A percentile compares a stretch with the other conserved stretches of the same genome.
Evolutionary conservation across 2,329 filamentous ascomycete genomes (phyloP).

Genomic region (Aspergillus japonicus): DNA sequence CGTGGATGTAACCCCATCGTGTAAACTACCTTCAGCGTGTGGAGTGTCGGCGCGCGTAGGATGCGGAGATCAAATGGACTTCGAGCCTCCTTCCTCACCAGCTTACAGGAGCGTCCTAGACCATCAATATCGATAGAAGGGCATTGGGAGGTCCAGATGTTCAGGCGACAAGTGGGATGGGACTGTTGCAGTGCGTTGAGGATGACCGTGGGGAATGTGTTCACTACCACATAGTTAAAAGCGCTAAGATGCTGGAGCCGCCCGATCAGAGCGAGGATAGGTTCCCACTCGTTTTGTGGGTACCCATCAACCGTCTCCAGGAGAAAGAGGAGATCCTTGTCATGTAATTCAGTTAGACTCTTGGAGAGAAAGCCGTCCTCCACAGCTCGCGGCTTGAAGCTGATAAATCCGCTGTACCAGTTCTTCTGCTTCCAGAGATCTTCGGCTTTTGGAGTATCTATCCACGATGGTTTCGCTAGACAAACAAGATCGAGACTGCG

Average conservation of each 20-base stretch:
- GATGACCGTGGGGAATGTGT: slow-evolving; percentile 1
- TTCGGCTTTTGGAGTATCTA: neutral
- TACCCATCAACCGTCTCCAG: neutral
- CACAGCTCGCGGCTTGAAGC: neutral
- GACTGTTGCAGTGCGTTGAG: neutral
- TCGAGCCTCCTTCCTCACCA: neutral
- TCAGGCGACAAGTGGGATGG: slow-evolving; percentile 5
- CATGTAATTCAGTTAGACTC: neutral
- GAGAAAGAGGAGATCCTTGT: too few species aligned
- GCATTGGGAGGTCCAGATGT: slow-evolving; percentile 6
- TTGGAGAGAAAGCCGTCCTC: neutral
- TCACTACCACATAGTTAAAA: neutral
- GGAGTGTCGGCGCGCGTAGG: neutral
- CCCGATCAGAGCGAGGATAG: neutral
- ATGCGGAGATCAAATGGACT: neutral
- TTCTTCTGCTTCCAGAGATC: neutral
- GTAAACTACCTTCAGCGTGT: neutral
- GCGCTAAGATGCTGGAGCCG: neutral
- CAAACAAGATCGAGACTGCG: neutral
- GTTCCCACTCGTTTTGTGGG: neutral
- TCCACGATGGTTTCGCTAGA: neutral
- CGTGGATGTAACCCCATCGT: neutral
- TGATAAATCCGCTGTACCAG: neutral
- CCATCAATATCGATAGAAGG: neutral
- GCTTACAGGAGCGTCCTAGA: neutral